These are phyloP conservation scores for Suhomyces yuchorum DNA, from an alignment of 1,139 yeast genomes.

Conservation along the genomic window DNA sequence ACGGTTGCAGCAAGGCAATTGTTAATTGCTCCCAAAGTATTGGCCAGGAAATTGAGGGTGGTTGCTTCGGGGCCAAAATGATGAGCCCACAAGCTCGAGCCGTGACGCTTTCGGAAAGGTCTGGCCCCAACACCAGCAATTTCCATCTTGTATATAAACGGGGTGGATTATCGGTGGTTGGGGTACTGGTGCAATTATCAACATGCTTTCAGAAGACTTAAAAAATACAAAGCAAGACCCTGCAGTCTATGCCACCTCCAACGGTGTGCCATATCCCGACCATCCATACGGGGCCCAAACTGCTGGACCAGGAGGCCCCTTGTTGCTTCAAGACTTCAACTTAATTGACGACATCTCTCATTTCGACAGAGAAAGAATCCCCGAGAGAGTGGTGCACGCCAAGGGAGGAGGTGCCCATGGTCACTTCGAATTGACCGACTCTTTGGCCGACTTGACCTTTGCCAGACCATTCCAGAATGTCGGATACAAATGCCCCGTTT, in stretches of 20 bases:
- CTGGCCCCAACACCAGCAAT: neutral
- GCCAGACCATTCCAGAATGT: conserved; percentile 49
- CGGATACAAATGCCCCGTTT: conserved; percentile 51
- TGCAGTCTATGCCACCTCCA: conserved; percentile 31
- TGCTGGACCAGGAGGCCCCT: conserved; percentile 52
- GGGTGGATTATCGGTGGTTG: neutral
- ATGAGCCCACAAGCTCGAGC: neutral
- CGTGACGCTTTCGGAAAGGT: neutral
- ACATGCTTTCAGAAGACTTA: conserved; percentile 25
- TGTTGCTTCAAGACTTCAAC: conserved; percentile 58
- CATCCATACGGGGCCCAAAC: conserved; percentile 34
- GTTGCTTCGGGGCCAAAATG: neutral
- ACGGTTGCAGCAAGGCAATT: neutral
- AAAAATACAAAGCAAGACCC: conserved; percentile 18
- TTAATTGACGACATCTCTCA: conserved; percentile 59
- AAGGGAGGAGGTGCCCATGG: conserved; percentile 69
- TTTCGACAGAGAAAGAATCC: conserved; percentile 62
- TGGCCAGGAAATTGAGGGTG: conserved; percentile 2
- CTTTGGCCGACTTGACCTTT: conserved; percentile 52
- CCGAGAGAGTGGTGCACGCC: conserved; percentile 67
- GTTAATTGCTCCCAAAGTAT: conserved; percentile 8
- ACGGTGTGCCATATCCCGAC: conserved; percentile 28
- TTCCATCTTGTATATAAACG: neutral
- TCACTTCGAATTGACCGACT: conserved; percentile 60
- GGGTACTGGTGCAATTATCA: neutral